Evolutionary conservation across 208 protist species (phyloP).

Genomic region (Trypanosoma brucei): DNA sequence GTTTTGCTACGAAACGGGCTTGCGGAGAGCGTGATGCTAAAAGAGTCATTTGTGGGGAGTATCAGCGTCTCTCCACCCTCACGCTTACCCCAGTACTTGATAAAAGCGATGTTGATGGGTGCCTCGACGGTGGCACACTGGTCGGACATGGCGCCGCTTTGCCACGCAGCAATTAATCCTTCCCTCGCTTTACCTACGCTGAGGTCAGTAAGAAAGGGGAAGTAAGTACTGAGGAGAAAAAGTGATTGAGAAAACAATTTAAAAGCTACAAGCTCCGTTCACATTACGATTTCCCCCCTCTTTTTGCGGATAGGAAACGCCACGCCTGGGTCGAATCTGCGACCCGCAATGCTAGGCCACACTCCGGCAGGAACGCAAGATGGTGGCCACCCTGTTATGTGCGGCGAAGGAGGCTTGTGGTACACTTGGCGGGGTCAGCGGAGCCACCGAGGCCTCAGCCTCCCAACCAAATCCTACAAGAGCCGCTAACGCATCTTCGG

Average conservation of each 20-base stretch:
- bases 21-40: slow-evolving; percentile 95
- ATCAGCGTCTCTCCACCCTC: slow-evolving; percentile 90
- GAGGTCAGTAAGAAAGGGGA: no score
- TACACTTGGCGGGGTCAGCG: neutral
- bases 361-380: slow-evolving; percentile 3
- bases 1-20: slow-evolving; percentile 94
- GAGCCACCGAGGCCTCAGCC: slow-evolving; percentile 3
- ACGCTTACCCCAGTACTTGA: slow-evolving; percentile 99
- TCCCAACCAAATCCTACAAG: slow-evolving; percentile 13
- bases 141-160: slow-evolving; percentile 12
- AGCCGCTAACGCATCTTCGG: slow-evolving; percentile 5
- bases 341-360: no score
- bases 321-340: no score
- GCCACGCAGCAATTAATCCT: slow-evolving; percentile 1
- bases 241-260: no score
- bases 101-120: slow-evolving; percentile 99
- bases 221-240: no score
- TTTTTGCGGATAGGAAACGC: no score
- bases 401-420: neutral
- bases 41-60: slow-evolving; percentile 96
- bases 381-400: slow-evolving; percentile 4
- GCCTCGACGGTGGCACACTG: slow-evolving; percentile 86
- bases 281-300: no score
- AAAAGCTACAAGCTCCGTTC: no score
- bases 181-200: no score